These are phyloP conservation scores for Hansenula sp. DNA, from an alignment of 1,139 yeast species.

Conservation along the genomic window DNA sequence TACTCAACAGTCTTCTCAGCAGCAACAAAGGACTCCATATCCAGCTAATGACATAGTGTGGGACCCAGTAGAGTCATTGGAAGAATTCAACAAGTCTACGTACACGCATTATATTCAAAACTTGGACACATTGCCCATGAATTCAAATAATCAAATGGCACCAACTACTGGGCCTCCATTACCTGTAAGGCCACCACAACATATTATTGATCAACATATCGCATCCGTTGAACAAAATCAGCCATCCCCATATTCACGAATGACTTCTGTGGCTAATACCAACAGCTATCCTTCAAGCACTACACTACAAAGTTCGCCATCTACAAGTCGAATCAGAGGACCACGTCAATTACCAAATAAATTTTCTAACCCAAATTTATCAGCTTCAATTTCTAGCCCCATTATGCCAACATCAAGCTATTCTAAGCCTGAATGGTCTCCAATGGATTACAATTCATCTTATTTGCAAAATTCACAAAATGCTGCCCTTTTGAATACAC, in stretches of 20 bases:
- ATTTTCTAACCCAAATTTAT: slow-evolving; percentile 11
- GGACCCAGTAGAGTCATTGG: slow-evolving; percentile 18
- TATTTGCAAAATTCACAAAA: too few relatives aligned
- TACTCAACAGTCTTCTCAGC: neutral
- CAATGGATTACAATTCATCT: neutral
- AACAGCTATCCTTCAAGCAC: neutral
- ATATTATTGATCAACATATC: slow-evolving; percentile 14
- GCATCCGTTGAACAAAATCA: neutral
- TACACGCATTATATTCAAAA: neutral
- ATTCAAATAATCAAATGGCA: slow-evolving; percentile 1
- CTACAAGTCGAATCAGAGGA: slow-evolving; percentile 11
- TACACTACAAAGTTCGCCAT: neutral
- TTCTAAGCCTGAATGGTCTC: neutral
- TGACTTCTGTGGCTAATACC: neutral
- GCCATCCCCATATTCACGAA: neutral
- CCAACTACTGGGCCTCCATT: slow-evolving; percentile 13
- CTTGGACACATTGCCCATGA: slow-evolving; percentile 4
- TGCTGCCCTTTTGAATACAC: neutral
- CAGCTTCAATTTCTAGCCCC: slow-evolving; percentile 2
- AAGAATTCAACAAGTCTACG: slow-evolving; percentile 10
- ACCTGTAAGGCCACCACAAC: slow-evolving; percentile 19
- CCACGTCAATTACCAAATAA: slow-evolving; percentile 17
- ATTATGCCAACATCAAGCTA: too few relatives aligned
- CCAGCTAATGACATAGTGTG: slow-evolving; percentile 4
- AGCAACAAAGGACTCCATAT: slow-evolving; percentile 4